A percentile compares a stretch with the other conserved stretches of the same genome.
Evolutionary conservation across 495 filamentous ascomycete genomes (phyloP).

Genomic region (Glutinoglossum americanum): DNA sequence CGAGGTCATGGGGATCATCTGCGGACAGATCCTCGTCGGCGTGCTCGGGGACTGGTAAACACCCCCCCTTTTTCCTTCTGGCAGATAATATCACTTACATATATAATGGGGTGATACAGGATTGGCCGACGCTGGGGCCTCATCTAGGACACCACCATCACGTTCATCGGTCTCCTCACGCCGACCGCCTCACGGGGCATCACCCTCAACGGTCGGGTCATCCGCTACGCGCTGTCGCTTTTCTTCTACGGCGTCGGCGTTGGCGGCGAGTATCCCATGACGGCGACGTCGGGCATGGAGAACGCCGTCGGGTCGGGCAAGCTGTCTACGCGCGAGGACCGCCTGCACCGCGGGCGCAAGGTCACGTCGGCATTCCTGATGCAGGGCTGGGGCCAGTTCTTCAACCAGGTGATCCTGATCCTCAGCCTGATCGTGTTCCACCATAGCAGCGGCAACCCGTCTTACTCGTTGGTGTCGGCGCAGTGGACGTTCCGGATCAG

Average conservation of each 20-base stretch:
- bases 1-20: conserved; percentile 74
- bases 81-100: background rate
- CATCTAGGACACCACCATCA: conserved; percentile 81
- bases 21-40: conserved; percentile 62
- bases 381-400: conserved; percentile 90
- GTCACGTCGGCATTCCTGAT: conserved; percentile 86
- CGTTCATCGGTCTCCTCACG: conserved; percentile 76
- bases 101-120: conserved; percentile 20
- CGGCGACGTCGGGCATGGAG: conserved; percentile 87
- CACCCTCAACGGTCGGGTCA: conserved; percentile 71
- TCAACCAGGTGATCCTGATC: conserved; percentile 74
- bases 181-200: conserved; percentile 70
- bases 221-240: conserved; percentile 76
- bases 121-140: conserved; percentile 77
- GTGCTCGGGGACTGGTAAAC: conserved; percentile 33
- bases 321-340: conserved; percentile 71
- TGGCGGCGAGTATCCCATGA: conserved; percentile 89
- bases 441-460: too few species aligned
- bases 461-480: conserved; percentile 44
- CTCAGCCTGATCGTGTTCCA: too few species aligned
- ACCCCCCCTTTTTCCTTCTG: conserved; percentile 26
- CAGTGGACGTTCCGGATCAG: conserved; percentile 77
- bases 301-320: conserved; percentile 67
- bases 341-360: conserved; percentile 79
- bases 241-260: conserved; percentile 86